These are phyloP conservation scores for Trichoderma koningiopsis DNA, from an alignment of 2,329 filamentous ascomycete species.

Conservation along the genomic window DNA sequence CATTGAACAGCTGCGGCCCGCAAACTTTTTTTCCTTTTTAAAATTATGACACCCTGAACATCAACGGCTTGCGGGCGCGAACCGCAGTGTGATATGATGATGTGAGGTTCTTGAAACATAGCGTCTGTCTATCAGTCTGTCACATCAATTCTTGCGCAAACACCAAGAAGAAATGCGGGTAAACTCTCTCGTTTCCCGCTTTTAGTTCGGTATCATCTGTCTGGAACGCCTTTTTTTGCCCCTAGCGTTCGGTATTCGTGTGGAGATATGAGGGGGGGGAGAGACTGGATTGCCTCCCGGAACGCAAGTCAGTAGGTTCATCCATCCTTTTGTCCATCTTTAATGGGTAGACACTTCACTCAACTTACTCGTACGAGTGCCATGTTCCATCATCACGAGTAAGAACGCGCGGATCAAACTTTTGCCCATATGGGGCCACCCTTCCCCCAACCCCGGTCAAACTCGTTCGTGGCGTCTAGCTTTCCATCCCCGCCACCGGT, in stretches of 20 bases:
- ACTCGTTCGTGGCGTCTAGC: conserved; percentile 11
- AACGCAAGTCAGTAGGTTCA: neutral
- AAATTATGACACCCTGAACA: neutral
- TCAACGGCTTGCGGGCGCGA: neutral
- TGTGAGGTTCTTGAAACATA: neutral
- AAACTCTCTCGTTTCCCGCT: neutral
- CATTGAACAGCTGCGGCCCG: conserved; percentile 6
- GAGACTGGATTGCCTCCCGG: neutral
- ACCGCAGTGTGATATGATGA: neutral
- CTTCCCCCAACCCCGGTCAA: neutral
- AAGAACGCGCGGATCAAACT: neutral
- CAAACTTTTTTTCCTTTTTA: neutral
- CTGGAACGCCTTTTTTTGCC: neutral
- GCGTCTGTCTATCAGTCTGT: neutral
- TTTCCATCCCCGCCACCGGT: conserved; percentile 14
- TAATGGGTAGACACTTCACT: neutral
- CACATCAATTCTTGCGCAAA: neutral
- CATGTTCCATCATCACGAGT: neutral
- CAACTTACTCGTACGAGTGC: neutral
- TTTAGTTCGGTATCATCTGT: neutral
- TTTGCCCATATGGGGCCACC: neutral
- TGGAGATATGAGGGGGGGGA: neutral
- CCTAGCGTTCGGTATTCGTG: neutral
- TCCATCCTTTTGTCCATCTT: neutral
- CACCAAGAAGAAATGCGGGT: neutral